Evolutionary conservation across 2,329 filamentous ascomycete genomes (phyloP), one percentile per base, ranked within the genome.

Genomic region (Aspergillus oerlinghausenensis): DNA sequence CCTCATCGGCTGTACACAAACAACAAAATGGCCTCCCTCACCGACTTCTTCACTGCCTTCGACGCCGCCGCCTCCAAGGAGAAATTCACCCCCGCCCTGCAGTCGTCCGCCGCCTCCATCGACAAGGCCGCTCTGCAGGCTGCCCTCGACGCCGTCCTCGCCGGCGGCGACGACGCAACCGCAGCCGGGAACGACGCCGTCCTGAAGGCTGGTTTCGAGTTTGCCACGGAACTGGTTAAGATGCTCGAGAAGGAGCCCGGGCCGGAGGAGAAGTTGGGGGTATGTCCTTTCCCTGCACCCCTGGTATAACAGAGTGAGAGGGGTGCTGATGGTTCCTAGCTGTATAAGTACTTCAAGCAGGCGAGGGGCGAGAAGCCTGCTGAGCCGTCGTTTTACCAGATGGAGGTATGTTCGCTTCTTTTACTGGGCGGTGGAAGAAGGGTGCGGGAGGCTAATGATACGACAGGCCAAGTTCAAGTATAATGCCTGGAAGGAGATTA

Each of bases 401-500:
- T 65, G 49, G 58, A 63, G 64, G 61, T 67, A 25, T 38, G 51
- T 50, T 45, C 29, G 45, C n/a, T 50, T 49, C 29, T 28, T 48
- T 8, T 32, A 1, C 21, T 5, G 21, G 21, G n/a, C 2, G n/a
- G 14, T n/a, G 51, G 42, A 4, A 7, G 25, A 25, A 21, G 1
- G 28, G 17, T 11, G 6, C 5, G 11, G 11, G n/a, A 26, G 32
- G n/a, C 38, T 61, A 50, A 50, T 47, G 25, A 7, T 8, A 47
- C 19, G 23, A 59, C 52, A 91, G 89, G 85, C 80, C 77, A 95
- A 94, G 79, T 85, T 85, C 68, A 96, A 95, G 83, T 84, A 87
- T 78, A 82, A 80, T 67, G 85, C 88, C 54, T 96, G 91, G 91
- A 78, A 90, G 76, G 82, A 86, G 70, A 68, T 86, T 60, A 83